These are phyloP conservation scores for Solanum tarapatanum DNA, from an alignment of 257 asterid species.

Conservation along the genomic window DNA sequence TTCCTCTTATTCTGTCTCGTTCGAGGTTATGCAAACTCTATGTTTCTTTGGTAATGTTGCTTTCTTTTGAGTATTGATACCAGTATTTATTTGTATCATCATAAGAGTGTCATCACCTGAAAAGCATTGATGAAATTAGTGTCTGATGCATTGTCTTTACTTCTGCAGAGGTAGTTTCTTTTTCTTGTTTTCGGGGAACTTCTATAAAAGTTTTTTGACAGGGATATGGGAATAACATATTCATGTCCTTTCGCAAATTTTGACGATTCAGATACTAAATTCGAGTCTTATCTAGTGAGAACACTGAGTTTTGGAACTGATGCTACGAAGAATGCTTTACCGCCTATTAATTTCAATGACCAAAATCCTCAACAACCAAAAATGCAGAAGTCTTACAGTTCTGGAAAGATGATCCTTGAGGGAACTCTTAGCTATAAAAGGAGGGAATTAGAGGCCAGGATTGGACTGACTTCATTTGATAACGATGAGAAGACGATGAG, in stretches of 20 bases:
- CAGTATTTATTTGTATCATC: neutral
- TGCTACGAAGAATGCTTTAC: slow-evolving; percentile 11
- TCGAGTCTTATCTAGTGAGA: slow-evolving; percentile 28
- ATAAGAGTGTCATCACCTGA: neutral
- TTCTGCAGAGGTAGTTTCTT: neutral
- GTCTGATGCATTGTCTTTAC: neutral
- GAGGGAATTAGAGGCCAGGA: slow-evolving; percentile 34
- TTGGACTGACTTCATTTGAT: slow-evolving; percentile 16
- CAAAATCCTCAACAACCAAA: slow-evolving; percentile 15
- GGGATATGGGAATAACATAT: slow-evolving; percentile 57
- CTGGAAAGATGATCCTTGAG: slow-evolving; percentile 34
- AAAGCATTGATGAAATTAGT: neutral
- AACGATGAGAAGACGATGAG: slow-evolving; percentile 3
- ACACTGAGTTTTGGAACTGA: slow-evolving; percentile 26
- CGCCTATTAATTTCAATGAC: slow-evolving; percentile 23
- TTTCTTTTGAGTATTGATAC: neutral
- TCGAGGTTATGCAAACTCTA: neutral
- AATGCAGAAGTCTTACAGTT: slow-evolving; percentile 27
- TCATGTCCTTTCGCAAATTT: slow-evolving; percentile 25
- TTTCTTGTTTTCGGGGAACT: neutral
- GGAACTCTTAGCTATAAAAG: slow-evolving; percentile 44
- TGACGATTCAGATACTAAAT: slow-evolving; percentile 29
- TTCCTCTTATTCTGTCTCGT: neutral
- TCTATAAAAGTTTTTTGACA: neutral
- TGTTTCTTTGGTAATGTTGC: neutral